phyloP scores from a whole-genome alignment of 129 eudicot genomes.

The Escallonia herrerae region DNA sequence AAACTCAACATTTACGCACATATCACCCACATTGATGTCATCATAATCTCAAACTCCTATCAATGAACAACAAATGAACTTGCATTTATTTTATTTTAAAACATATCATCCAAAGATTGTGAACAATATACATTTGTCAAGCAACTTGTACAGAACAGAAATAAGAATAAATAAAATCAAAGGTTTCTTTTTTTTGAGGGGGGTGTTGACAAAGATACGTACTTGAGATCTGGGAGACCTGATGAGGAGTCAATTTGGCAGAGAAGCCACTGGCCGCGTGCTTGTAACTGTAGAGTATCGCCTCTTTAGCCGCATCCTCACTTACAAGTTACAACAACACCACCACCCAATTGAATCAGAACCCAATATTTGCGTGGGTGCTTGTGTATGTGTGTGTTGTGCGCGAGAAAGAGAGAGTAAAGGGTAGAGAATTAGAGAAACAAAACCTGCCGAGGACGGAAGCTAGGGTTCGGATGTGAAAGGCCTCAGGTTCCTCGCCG shows the following conservation, averaged over 20 bases:
- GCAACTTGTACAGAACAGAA: too few species aligned
- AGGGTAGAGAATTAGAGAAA: neutral
- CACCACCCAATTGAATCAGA: neutral
- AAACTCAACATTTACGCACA: too few species aligned
- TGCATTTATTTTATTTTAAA: too few species aligned
- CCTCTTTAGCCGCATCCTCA: constrained; percentile 93
- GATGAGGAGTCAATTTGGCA: constrained; percentile 87
- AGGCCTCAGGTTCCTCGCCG: constrained; percentile 45
- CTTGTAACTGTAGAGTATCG: constrained; percentile 72
- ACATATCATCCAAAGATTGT: too few species aligned
- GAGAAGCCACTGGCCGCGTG: constrained; percentile 90
- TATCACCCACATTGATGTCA: too few species aligned
- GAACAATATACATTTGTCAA: too few species aligned
- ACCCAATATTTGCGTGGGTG: neutral
- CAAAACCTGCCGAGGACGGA: constrained; percentile 68
- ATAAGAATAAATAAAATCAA: too few species aligned
- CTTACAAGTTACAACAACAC: constrained; percentile 22
- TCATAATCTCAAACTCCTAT: too few species aligned
- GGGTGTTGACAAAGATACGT: constrained; percentile 17
- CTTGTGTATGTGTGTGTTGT: neutral
- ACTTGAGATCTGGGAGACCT: constrained; percentile 65
- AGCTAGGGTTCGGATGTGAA: constrained; percentile 61
- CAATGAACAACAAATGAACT: too few species aligned
- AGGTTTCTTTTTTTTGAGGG: too few species aligned
- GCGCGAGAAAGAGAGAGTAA: neutral